These are phyloP conservation scores for Mariannaea elegans DNA, from an alignment of 2,329 filamentous ascomycete species.

Conservation along the genomic window DNA sequence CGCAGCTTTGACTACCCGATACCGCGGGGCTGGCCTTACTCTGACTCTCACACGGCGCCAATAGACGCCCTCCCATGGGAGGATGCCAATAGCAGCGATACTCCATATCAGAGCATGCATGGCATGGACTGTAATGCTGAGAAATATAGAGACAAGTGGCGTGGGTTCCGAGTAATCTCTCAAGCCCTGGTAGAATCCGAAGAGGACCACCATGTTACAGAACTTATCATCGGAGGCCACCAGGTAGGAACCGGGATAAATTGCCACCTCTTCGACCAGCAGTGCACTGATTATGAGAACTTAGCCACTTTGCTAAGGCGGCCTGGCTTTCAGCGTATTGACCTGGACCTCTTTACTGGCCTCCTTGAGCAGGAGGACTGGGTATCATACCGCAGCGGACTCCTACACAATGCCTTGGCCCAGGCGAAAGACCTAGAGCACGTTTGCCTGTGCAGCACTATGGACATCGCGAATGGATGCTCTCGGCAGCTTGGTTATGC, in stretches of 20 bases:
- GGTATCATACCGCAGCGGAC: conserved; percentile 3
- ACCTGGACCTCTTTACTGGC: conserved; percentile 7
- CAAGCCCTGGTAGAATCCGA: conserved; percentile 35
- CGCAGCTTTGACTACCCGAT: conserved; percentile 50
- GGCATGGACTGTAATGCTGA: conserved; percentile 19
- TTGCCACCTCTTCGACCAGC: conserved; percentile 3
- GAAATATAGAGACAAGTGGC: conserved; percentile 36
- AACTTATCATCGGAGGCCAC: conserved; percentile 46
- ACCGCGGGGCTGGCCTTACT: conserved; percentile 32
- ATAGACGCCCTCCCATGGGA: not conserved
- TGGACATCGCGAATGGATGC: not conserved
- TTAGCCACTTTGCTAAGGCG: conserved; percentile 2
- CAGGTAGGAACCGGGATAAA: conserved; percentile 43
- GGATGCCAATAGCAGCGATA: not conserved
- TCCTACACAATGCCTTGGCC: not conserved
- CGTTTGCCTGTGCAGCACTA: conserved; percentile 27
- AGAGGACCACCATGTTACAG: conserved; percentile 38
- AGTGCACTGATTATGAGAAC: conserved; percentile 5
- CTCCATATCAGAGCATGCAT: conserved; percentile 4
- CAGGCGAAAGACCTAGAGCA: conserved; percentile 32
- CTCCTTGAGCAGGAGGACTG: fast-evolving
- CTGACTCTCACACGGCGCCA: not conserved
- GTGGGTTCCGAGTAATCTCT: conserved; percentile 42
- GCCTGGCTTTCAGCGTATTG: conserved; percentile 8
- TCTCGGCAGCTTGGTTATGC: not conserved